phyloP scores from a whole-genome alignment of 305 asterid species.

The Euphrasia arctica region DNA sequence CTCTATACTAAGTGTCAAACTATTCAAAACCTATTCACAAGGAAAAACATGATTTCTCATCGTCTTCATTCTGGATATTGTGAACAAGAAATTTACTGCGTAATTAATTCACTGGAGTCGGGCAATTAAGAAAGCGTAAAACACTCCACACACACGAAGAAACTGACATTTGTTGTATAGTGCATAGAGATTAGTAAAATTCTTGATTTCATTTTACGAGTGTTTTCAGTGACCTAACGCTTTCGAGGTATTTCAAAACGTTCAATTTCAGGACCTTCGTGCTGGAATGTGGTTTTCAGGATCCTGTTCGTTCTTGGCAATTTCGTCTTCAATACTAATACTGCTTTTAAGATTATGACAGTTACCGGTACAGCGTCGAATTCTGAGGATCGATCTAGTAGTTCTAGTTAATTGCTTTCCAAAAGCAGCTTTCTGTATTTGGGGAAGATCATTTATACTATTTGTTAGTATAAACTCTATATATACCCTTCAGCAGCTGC shows the following conservation, averaged over 20 bases:
- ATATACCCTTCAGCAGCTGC: conserved; percentile 29
- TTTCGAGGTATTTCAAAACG: conserved; percentile 9
- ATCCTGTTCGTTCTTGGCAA: conserved; percentile 32
- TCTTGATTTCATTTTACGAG: not conserved
- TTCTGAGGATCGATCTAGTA: conserved; percentile 15
- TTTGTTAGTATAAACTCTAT: not conserved
- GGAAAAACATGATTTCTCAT: too few species aligned
- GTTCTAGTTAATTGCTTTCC: conserved; percentile 32
- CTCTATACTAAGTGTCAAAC: too few species aligned
- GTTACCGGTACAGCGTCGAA: conserved; percentile 5
- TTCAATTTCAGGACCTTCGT: conserved; percentile 67
- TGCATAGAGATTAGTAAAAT: not conserved
- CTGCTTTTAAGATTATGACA: conserved; percentile 38
- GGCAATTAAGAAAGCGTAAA: not conserved
- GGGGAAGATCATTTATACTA: conserved; percentile 22
- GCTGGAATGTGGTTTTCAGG: conserved; percentile 33
- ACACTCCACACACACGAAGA: not conserved
- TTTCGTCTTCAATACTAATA: conserved; percentile 37
- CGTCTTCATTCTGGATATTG: too few species aligned
- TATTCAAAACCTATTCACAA: too few species aligned
- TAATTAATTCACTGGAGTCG: too few species aligned
- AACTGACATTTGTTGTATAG: not conserved
- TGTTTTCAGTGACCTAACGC: not conserved
- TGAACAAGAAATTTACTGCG: too few species aligned
- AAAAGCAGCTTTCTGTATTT: conserved; percentile 25